A percentile compares a stretch with the other conserved stretches of the same genome.
Conservation (phyloP, 208 protist genomes). For the Leishmania tropica region DNA sequence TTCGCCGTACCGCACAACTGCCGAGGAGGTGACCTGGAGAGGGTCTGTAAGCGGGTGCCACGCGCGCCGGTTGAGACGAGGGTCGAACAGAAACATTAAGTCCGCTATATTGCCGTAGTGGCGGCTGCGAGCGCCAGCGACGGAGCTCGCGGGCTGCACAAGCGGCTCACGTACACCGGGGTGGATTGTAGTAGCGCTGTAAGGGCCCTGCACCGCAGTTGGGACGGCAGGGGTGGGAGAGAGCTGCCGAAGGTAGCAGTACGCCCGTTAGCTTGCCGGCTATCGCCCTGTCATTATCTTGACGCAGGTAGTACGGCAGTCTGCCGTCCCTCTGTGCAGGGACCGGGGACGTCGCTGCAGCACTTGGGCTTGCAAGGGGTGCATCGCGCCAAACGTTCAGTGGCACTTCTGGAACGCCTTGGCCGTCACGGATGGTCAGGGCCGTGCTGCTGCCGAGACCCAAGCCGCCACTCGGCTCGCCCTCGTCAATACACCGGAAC, state of each 20-base stretch:
- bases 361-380: not conserved
- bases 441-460: not conserved
- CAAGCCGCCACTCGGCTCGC: not conserved
- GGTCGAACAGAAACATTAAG: slow-evolving; percentile 25
- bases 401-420: not conserved
- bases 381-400: not conserved
- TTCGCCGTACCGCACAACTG: not conserved
- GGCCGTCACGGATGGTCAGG: not conserved
- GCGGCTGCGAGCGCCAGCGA: not conserved
- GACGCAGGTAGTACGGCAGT: slow-evolving; percentile 63
- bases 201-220: not conserved
- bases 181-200: not conserved
- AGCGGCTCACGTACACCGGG: slow-evolving; percentile 1
- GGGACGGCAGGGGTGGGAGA: not conserved
- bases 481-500: slow-evolving; percentile 29
- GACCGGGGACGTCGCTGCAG: not conserved
- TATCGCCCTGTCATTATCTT: not conserved
- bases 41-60: slow-evolving; percentile 33
- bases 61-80: slow-evolving; percentile 18
- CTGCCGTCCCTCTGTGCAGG: slow-evolving; percentile 10
- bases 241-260: slow-evolving; percentile 1
- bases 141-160: not conserved
- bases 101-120: slow-evolving; percentile 31
- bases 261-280: slow-evolving; percentile 13
- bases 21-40: not conserved